Base-by-base conservation (phyloP, 805 yeast species). In the Yamadazyma laniorum region DNA sequence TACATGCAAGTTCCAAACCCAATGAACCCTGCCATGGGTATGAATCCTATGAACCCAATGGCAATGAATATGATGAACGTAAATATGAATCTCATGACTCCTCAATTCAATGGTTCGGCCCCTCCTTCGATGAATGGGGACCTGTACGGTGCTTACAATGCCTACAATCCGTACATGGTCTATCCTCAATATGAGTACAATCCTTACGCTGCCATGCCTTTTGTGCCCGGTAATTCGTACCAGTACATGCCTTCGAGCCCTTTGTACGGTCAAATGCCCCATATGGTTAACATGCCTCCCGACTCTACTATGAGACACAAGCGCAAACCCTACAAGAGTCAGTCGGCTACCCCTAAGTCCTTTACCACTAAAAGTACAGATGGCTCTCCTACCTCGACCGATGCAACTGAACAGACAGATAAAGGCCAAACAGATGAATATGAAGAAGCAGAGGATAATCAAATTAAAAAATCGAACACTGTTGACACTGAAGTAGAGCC, bases 21-120 rank as follows among this genome's bases (percentile, higher is more conserved):
- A 3, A 29, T 25, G 29, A 35, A 35, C 29, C 37, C 41, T 8
- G 18, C 28, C n/a, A 22, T 34, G 29, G 35, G 37, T 22, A 27
- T 34, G 32, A 34, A 27, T 22, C 32, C 34, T 4, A 29, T 36
- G 27, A 42, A 34, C 29, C 42, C 36, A 6, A 32, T 32, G 32
- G 36, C 32, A 14, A 37, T 37, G 40, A 27, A 21, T 35, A 29
- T 39, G 34, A 35, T 32, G 37, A 36, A 34, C 32, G 13, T 13
- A 16, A 35, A 42, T 28, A 35, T 34, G 34, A 5, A 5, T n/a
- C 19, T 22, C 11, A 25, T 33, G 30, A 35, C 29, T 13, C 37
- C 40, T 15, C 34, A 18, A 31, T 15, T 33, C 15, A 37, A 37
- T 26, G 35, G 40, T 13, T 25, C 26, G n/a, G 29, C 32, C 11